These are phyloP conservation scores for Coemansia biformis DNA, from an alignment of 192 early-diverging fungal species.

Conservation along the genomic window DNA sequence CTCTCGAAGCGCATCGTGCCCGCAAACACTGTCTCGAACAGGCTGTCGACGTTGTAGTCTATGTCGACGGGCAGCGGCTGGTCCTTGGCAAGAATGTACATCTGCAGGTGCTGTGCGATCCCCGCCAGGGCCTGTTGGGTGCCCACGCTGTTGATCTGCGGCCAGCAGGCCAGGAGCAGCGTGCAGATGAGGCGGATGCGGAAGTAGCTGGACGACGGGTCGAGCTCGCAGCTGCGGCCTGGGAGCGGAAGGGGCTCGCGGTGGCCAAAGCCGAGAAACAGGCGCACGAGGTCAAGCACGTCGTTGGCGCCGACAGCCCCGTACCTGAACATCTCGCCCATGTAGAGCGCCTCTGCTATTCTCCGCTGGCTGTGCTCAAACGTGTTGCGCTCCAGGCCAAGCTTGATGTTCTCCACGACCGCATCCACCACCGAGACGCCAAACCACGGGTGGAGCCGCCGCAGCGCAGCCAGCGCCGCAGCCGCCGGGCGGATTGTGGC, in stretches of 20 bases:
- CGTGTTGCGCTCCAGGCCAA: slow-evolving; percentile 88
- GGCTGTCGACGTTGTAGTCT: slow-evolving; percentile 77
- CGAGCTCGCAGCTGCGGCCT: slow-evolving; percentile 57
- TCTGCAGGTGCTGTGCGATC: slow-evolving; percentile 62
- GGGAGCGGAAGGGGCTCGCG: slow-evolving; percentile 54
- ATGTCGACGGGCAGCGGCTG: slow-evolving; percentile 76
- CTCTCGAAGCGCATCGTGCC: slow-evolving; percentile 53
- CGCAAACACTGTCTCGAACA: slow-evolving; percentile 66
- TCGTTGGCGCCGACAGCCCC: slow-evolving; percentile 72
- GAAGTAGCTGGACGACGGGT: slow-evolving; percentile 87
- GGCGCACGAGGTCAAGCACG: slow-evolving; percentile 82
- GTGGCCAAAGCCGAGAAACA: slow-evolving; percentile 80
- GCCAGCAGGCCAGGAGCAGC: slow-evolving; percentile 82
- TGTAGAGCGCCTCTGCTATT: slow-evolving; percentile 71
- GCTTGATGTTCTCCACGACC: slow-evolving; percentile 77
- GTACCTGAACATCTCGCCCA: slow-evolving; percentile 91
- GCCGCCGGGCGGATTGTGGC: slow-evolving; percentile 80
- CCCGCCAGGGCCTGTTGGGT: slow-evolving; percentile 8
- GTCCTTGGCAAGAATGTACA: slow-evolving; percentile 85
- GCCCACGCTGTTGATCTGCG: slow-evolving; percentile 59
- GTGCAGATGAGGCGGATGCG: slow-evolving; percentile 82
- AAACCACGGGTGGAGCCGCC: slow-evolving; percentile 80
- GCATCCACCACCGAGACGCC: slow-evolving; percentile 82
- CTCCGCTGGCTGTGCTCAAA: slow-evolving; percentile 92
- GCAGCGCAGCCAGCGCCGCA: slow-evolving; percentile 70